Evolutionary conservation across 2,329 filamentous ascomycete species (phyloP).

Genomic region (Sporothrix phasma): DNA sequence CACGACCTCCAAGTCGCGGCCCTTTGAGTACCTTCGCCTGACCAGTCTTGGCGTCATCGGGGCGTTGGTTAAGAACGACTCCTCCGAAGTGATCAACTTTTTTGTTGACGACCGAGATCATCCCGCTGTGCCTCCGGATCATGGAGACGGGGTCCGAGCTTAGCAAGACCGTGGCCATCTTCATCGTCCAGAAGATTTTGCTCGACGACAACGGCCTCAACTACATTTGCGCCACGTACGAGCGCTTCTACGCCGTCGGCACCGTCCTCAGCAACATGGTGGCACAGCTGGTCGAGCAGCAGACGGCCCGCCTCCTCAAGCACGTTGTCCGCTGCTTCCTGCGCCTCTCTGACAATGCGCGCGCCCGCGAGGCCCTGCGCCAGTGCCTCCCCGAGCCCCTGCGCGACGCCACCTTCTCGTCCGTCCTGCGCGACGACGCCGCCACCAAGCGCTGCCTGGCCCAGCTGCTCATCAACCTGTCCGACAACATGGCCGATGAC

Average conservation of each 20-base stretch:
- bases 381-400: constrained; percentile 97
- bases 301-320: constrained; percentile 90
- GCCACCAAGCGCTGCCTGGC: constrained; percentile 95
- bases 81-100: constrained; percentile 98
- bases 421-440: constrained; percentile 90
- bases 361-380: constrained; percentile 84
- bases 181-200: constrained; percentile 98
- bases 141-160: constrained; percentile 99
- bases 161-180: constrained; percentile 98
- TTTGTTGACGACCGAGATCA: constrained; percentile 94
- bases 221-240: constrained; percentile 98
- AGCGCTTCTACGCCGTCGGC: constrained; percentile 95
- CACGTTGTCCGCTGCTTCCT: constrained; percentile 97
- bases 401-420: constrained; percentile 94
- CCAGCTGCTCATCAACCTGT: constrained; percentile 94
- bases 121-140: constrained; percentile 90
- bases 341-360: constrained; percentile 91
- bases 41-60: constrained; percentile 95
- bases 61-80: constrained; percentile 96
- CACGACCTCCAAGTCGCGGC: constrained; percentile 94
- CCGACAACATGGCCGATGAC: constrained; percentile 64
- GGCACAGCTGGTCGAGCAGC: constrained; percentile 90
- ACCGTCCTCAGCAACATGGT: constrained; percentile 99
- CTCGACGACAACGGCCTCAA: constrained; percentile 93
- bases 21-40: constrained; percentile 92